A percentile compares a stretch with the other conserved stretches of the same genome.
Conservation (phyloP, 768 basidiomycete genomes). For the Rhodotorula toruloides region DNA sequence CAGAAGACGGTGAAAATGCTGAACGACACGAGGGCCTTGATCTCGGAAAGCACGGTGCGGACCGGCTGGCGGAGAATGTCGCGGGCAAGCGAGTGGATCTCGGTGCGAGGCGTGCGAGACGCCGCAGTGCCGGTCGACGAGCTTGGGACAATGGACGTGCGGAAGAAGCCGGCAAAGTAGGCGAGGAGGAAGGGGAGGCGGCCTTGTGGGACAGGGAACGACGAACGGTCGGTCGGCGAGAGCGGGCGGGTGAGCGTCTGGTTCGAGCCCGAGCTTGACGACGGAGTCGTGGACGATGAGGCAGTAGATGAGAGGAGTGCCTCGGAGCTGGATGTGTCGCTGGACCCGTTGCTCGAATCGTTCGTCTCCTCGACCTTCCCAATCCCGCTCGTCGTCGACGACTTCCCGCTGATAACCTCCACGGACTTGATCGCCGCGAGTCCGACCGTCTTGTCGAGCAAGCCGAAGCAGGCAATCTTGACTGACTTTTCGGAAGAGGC, state of each 20-base stretch:
- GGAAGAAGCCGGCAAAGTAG: constrained; percentile 13
- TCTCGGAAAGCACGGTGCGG: constrained; percentile 11
- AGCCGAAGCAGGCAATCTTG: constrained; percentile 32
- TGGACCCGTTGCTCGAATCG: too few relatives aligned
- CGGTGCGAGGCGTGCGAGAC: neutral
- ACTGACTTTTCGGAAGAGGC: neutral
- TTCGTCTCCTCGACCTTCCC: neutral
- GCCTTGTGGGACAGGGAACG: neutral
- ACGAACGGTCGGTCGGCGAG: neutral
- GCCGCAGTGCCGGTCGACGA: neutral
- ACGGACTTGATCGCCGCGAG: constrained; percentile 17
- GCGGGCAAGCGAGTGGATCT: neutral
- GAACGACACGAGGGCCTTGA: constrained; percentile 12
- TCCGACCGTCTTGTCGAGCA: constrained; percentile 30
- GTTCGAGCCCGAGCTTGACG: neutral
- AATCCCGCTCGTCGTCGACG: neutral
- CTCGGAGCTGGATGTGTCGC: too few relatives aligned
- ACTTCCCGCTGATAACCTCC: neutral
- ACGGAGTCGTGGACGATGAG: too few relatives aligned
- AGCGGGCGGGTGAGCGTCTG: neutral
- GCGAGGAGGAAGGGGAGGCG: constrained; percentile 19
- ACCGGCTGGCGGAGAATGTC: constrained; percentile 4
- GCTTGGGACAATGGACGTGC: neutral
- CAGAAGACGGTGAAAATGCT: constrained; percentile 12
- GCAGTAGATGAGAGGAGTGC: neutral